Evolutionary conservation across 345 rosid species (phyloP).

Genomic region (Hypericum androsaemum): DNA sequence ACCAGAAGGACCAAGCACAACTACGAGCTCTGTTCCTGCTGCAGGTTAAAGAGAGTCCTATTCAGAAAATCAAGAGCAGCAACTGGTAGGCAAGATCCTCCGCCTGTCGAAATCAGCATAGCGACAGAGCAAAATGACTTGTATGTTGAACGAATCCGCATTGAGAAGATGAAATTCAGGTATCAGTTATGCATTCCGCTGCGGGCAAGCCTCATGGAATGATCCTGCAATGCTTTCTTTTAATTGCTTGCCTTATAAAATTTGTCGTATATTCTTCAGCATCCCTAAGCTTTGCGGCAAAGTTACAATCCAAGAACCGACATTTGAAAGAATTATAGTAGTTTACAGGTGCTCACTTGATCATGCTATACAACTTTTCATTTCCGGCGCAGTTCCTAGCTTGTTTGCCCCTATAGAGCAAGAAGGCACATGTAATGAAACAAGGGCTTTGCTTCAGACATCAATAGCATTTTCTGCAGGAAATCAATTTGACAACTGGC

Average conservation of each 20-base stretch:
- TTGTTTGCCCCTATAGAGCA: not conserved
- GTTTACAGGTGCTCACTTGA: constrained; percentile 57
- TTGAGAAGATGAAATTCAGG: constrained; percentile 80
- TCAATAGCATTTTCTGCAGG: too few species aligned
- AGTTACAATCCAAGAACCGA: constrained; percentile 81
- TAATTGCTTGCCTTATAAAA: constrained; percentile 10
- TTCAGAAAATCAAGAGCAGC: constrained; percentile 30
- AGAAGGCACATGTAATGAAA: constrained; percentile 2
- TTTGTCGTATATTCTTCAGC: constrained; percentile 27
- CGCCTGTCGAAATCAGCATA: constrained; percentile 46
- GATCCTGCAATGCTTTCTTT: constrained; percentile 2
- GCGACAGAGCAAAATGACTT: constrained; percentile 45
- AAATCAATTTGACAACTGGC: too few species aligned
- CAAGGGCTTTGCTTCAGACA: too few species aligned
- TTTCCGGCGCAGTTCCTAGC: not conserved
- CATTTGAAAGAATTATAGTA: constrained; percentile 91
- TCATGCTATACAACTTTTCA: constrained; percentile 5
- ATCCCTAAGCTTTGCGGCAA: constrained; percentile 49
- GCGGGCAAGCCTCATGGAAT: not conserved
- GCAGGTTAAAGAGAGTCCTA: constrained; percentile 60
- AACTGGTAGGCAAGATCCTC: constrained; percentile 37
- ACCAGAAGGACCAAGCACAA: too few species aligned
- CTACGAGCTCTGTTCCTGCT: constrained; percentile 3
- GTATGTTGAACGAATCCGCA: constrained; percentile 66
- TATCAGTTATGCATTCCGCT: constrained; percentile 13